Evolutionary conservation across 2,329 filamentous ascomycete species (phyloP).

Genomic region (Calonectria hongkongensis): DNA sequence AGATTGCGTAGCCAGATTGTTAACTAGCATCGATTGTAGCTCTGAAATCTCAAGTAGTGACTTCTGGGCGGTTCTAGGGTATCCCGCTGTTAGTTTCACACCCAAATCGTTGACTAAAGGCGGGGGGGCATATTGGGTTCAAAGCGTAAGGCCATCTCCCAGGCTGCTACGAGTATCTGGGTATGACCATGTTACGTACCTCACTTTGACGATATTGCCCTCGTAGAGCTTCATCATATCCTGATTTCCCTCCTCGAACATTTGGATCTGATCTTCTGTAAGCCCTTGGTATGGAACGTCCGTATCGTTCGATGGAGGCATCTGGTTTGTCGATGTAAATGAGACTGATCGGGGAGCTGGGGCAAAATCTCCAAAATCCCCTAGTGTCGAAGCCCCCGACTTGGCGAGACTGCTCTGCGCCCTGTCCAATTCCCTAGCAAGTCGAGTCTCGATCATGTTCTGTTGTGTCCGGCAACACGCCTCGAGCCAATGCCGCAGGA

Average conservation of each 20-base stretch:
- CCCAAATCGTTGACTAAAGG: conserved; percentile 33
- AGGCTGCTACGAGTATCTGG: conserved; percentile 6
- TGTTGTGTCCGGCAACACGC: conserved; percentile 86
- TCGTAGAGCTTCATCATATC: conserved; percentile 96
- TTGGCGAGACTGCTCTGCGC: conserved; percentile 90
- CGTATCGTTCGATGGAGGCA: conserved; percentile 49
- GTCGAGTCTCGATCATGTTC: conserved; percentile 92
- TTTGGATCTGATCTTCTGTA: conserved; percentile 89
- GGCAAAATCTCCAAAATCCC: conserved; percentile 59
- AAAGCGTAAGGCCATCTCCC: conserved; percentile 23
- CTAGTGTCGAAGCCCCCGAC: conserved; percentile 62
- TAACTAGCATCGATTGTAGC: conserved; percentile 90
- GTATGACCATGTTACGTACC: conserved; percentile 73
- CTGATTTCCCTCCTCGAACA: conserved; percentile 95
- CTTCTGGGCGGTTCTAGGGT: conserved; percentile 85
- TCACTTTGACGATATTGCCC: conserved; percentile 94
- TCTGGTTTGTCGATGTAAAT: conserved; percentile 44
- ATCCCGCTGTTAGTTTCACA: conserved; percentile 41
- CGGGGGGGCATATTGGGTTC: conserved; percentile 25
- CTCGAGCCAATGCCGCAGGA: conserved; percentile 84
- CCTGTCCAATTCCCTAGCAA: conserved; percentile 91
- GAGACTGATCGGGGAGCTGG: conserved; percentile 49
- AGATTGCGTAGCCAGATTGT: conserved; percentile 89
- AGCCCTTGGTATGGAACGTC: conserved; percentile 70
- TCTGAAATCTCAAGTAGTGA: conserved; percentile 95